A percentile compares a stretch with the other conserved stretches of the same genome.
Conservation (phyloP, 1,284 basidiomycete species). For the Trametes hirsuta region DNA sequence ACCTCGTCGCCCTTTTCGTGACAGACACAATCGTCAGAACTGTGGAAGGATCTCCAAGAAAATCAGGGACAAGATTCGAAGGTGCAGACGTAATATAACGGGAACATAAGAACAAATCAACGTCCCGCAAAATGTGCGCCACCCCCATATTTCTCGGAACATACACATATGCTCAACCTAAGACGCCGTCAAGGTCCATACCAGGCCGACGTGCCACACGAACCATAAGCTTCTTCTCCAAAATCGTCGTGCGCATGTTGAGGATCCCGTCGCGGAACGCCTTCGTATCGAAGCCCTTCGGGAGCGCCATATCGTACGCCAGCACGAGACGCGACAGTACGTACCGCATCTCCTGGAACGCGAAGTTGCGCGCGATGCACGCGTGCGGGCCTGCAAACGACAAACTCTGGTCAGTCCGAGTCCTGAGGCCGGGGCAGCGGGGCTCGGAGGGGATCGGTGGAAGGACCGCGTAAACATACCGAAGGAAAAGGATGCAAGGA, state of each 20-base stretch:
- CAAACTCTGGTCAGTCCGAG: no score
- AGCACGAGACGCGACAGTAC: neutral
- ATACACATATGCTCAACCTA: neutral
- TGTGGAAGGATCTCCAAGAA: no score
- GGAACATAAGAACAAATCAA: no score
- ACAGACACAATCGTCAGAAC: no score
- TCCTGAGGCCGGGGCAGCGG: no score
- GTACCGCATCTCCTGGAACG: neutral
- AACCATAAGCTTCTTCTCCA: neutral
- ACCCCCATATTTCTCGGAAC: no score
- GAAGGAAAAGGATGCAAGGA: neutral
- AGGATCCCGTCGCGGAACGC: neutral
- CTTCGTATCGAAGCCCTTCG: neutral
- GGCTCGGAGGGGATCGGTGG: neutral
- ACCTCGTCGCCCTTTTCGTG: no score
- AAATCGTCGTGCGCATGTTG: neutral
- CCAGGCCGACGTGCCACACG: neutral
- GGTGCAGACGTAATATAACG: no score
- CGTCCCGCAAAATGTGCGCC: no score
- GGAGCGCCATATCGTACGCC: neutral
- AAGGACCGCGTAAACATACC: neutral
- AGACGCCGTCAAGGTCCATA: neutral
- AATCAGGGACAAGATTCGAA: no score
- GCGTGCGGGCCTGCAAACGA: neutral
- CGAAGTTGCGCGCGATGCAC: neutral